Evolutionary conservation across 345 rosid genomes (phyloP), one percentile per base, ranked within the genome.

Genomic region (Microthlaspi erraticum): DNA sequence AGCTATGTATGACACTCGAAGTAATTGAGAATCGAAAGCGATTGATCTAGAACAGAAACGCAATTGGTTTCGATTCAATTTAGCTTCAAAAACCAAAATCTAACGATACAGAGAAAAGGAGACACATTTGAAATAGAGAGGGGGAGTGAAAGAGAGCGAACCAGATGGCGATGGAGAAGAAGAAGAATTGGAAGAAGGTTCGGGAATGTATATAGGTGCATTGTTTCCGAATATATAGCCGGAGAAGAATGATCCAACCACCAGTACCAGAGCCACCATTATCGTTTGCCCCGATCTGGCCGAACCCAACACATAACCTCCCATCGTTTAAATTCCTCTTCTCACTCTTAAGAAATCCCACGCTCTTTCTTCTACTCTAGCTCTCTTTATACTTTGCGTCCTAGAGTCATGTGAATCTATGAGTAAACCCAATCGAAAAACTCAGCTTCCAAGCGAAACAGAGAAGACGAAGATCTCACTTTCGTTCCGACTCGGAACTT

Each of bases 211-310:
- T 60, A 84, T 76, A 64, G 92, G 84, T 18, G 77, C 71, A 57
- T 85, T 83, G 82, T 83, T 85, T 44, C 95, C 91, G 60, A 94
- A 89, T 18, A 91, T 85, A 32, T 88, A 82, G 36, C 99, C 99
- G 0, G 83, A 71, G 80, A 87, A 91, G 70, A 91, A 91, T 10
- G 99, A 94, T 6, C 86, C 96, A 46, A 76, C 76, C 84, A 93
- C 83, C 10, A 94, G 76, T 32, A 91, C 64, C 68, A 87, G 83
- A 12, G 88, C 84, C 75, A 78, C 81, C 96, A 91, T 82, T 70
- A 90, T 88, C 82, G 80, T 73, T 75, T 84, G 93, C 55, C 90
- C 92, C 56, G 98, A 84, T 82, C 84, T 89, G 17, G 87, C 95
- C 23, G 86, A 83, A 6, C 91, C 77, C 70, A 89, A 64, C 43